These are phyloP conservation scores for Hygrophila difformis DNA, from an alignment of 257 asterid genomes.

Conservation along the genomic window DNA sequence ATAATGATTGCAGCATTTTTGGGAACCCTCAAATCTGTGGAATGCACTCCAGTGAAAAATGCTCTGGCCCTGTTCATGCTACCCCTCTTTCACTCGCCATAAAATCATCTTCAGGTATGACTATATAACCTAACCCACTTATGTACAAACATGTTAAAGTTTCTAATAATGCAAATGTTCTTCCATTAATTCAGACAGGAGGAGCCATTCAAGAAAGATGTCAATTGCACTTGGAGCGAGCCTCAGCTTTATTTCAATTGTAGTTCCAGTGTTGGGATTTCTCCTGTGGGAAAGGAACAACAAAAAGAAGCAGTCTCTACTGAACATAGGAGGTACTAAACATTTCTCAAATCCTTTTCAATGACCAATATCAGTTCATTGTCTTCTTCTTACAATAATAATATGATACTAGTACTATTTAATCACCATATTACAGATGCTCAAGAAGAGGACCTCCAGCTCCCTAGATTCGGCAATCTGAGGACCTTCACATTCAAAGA, in stretches of 20 bases:
- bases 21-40: slow-evolving; percentile 87
- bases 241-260: slow-evolving; percentile 35
- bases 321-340: slow-evolving; percentile 45
- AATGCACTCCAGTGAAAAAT: slow-evolving; percentile 49
- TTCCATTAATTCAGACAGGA: slow-evolving; percentile 32
- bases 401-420: no score
- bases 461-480: slow-evolving; percentile 62
- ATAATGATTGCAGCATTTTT: slow-evolving; percentile 43
- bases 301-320: slow-evolving; percentile 44
- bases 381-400: no score
- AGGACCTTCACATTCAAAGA: slow-evolving; percentile 73
- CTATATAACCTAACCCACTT: not conserved
- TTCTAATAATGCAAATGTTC: not conserved
- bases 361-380: no score
- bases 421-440: slow-evolving; percentile 31
- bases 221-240: slow-evolving; percentile 73
- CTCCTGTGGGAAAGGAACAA: slow-evolving; percentile 48
- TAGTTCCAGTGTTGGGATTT: slow-evolving; percentile 25
- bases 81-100: slow-evolving; percentile 50
- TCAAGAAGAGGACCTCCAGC: slow-evolving; percentile 65
- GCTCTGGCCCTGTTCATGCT: slow-evolving; percentile 46
- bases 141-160: not conserved
- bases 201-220: slow-evolving; percentile 39
- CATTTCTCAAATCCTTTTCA: not conserved
- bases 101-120: slow-evolving; percentile 41